These are phyloP conservation scores for Microstroma glucosiphilum DNA, from an alignment of 1,284 basidiomycete genomes.

Conservation along the genomic window DNA sequence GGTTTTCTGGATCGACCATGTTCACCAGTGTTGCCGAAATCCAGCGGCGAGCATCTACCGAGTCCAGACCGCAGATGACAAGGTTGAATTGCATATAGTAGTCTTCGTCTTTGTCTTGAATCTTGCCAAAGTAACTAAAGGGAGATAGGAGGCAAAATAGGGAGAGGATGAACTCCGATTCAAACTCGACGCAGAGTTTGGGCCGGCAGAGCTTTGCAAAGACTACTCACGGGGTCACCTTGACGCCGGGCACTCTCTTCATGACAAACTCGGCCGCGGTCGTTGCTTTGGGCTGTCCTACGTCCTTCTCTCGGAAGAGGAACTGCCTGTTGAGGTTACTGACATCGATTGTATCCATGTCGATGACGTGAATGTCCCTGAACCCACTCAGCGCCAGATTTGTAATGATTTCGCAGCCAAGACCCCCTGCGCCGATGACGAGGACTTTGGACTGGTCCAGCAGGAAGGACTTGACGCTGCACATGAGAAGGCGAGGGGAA, in stretches of 20 bases:
- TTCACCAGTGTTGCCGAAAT: slow-evolving; percentile 96
- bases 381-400: slow-evolving; percentile 65
- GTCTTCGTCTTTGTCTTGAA: slow-evolving; percentile 92
- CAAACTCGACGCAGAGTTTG: not conserved
- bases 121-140: slow-evolving; percentile 83
- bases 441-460: slow-evolving; percentile 80
- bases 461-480: slow-evolving; percentile 59
- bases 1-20: slow-evolving; percentile 72
- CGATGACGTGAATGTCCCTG: slow-evolving; percentile 96
- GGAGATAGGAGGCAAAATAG: slow-evolving; percentile 11
- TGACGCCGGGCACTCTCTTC: slow-evolving; percentile 85
- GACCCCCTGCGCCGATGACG: slow-evolving; percentile 64
- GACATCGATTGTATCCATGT: slow-evolving; percentile 99
- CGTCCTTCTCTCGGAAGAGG: slow-evolving; percentile 86
- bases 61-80: slow-evolving; percentile 96
- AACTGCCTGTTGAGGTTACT: slow-evolving; percentile 98
- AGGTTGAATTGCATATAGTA: slow-evolving; percentile 97
- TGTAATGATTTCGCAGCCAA: slow-evolving; percentile 49
- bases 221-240: slow-evolving; percentile 76
- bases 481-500: too few species aligned
- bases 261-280: slow-evolving; percentile 79
- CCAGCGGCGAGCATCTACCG: slow-evolving; percentile 80
- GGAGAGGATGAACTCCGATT: not conserved
- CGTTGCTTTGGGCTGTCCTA: slow-evolving; percentile 87
- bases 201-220: not conserved